Conservation (phyloP, 2,329 filamentous ascomycete species). For the Fusarium sp. region DNA sequence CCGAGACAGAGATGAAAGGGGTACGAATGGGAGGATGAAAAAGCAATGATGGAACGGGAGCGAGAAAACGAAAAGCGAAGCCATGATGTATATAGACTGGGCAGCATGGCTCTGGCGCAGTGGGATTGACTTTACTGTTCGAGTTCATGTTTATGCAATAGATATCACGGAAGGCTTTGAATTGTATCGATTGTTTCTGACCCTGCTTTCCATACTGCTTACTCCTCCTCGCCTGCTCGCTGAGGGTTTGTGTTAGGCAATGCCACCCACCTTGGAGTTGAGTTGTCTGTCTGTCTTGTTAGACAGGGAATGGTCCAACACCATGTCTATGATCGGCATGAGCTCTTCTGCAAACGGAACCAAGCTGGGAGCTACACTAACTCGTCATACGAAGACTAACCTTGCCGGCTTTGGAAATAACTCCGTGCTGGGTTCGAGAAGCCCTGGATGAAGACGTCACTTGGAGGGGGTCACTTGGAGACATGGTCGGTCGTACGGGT, state of each 20-base stretch:
- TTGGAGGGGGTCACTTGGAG: not conserved
- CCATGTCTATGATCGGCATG: not conserved
- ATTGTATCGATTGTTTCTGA: not conserved
- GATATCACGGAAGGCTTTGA: conserved; percentile 12
- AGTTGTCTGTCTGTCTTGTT: not conserved
- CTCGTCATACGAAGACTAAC: not conserved
- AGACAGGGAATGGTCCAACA: no score
- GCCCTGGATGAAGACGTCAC: not conserved
- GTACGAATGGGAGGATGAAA: not conserved
- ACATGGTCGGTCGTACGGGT: not conserved
- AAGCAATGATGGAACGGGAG: conserved; percentile 36
- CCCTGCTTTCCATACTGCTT: not conserved
- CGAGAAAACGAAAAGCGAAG: conserved; percentile 36
- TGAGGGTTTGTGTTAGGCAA: not conserved
- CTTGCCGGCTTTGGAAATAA: not conserved
- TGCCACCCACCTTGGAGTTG: not conserved
- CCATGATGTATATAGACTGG: conserved; percentile 41
- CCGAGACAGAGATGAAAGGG: conserved; percentile 5
- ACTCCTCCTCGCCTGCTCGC: not conserved
- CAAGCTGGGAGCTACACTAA: not conserved
- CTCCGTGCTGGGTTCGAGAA: not conserved
- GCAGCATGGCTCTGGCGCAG: conserved; percentile 21
- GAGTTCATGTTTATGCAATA: conserved; percentile 25
- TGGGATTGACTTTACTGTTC: conserved; percentile 9
- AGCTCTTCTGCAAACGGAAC: not conserved